Evolutionary conservation across 805 yeast genomes (phyloP).

Genomic region (Lipomyces starkeyi): DNA sequence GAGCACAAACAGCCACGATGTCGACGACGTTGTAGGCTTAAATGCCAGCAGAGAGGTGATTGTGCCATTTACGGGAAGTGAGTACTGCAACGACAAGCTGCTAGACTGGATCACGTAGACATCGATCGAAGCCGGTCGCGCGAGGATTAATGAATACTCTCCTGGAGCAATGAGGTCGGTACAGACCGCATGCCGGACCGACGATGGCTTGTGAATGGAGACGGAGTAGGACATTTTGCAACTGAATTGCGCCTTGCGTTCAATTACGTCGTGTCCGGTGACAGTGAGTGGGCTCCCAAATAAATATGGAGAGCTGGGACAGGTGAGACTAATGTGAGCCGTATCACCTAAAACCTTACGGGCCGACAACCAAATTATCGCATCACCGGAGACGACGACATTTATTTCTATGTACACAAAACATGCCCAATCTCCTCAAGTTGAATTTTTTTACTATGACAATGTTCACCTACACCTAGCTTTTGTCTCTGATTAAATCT

Average conservation of each 20-base stretch:
- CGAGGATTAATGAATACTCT: conserved; percentile 28
- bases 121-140: conserved; percentile 33
- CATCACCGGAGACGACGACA: no score
- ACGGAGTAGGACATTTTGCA: conserved; percentile 36
- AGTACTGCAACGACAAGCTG: conserved; percentile 26
- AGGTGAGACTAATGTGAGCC: no score
- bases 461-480: background rate
- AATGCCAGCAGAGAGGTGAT: conserved; percentile 23
- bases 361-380: no score
- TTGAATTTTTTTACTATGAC: background rate
- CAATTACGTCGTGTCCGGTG: background rate
- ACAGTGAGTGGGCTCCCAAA: background rate
- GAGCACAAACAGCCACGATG: conserved; percentile 34
- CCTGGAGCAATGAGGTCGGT: conserved; percentile 28
- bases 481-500: conserved; percentile 22
- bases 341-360: no score
- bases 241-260: background rate
- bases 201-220: conserved; percentile 35
- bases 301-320: background rate
- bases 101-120: conserved; percentile 22
- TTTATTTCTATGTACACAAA: no score
- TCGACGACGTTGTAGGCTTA: conserved; percentile 25
- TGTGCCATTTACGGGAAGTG: conserved; percentile 30
- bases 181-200: conserved; percentile 36
- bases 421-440: background rate